A percentile compares a stretch with the other conserved stretches of the same genome.
Evolutionary conservation across 2,329 filamentous ascomycete species (phyloP).

Genomic region (Diplodia seriata): DNA sequence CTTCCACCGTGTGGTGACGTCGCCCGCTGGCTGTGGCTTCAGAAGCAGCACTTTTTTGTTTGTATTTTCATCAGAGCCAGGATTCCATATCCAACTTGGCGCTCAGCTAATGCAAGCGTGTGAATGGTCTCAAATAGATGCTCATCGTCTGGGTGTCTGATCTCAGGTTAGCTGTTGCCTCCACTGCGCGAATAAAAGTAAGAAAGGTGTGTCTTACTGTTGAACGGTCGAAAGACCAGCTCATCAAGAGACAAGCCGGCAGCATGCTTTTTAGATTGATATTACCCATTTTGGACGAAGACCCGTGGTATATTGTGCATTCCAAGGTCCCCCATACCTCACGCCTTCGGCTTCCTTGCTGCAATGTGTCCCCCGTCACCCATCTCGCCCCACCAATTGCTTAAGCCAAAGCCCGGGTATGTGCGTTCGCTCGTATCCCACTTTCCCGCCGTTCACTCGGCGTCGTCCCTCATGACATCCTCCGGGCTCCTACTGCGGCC

Average conservation of each 20-base stretch:
- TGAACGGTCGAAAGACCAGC: conserved; percentile 6
- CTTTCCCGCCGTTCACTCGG: neutral
- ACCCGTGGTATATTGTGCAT: neutral
- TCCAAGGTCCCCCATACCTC: neutral
- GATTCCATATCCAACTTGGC: neutral
- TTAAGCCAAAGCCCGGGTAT: conserved; percentile 1
- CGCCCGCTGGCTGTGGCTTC: neutral
- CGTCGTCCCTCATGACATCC: conserved; percentile 27
- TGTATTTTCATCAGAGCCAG: neutral
- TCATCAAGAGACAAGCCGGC: conserved; percentile 24
- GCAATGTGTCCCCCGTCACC: neutral
- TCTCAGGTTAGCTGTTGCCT: neutral
- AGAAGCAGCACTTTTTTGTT: neutral
- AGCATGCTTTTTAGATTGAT: conserved; percentile 24
- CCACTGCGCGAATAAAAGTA: neutral
- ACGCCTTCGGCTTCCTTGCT: neutral
- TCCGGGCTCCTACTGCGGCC: conserved; percentile 36
- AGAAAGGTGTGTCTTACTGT: conserved; percentile 2
- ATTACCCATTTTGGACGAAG: neutral
- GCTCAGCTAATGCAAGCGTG: neutral
- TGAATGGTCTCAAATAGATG: neutral
- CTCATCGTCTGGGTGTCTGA: neutral
- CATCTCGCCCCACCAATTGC: neutral
- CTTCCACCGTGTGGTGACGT: neutral
- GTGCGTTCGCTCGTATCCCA: neutral